Evolutionary conservation across 2,329 filamentous ascomycete species (phyloP).

Genomic region (Talaromyces sp.): DNA sequence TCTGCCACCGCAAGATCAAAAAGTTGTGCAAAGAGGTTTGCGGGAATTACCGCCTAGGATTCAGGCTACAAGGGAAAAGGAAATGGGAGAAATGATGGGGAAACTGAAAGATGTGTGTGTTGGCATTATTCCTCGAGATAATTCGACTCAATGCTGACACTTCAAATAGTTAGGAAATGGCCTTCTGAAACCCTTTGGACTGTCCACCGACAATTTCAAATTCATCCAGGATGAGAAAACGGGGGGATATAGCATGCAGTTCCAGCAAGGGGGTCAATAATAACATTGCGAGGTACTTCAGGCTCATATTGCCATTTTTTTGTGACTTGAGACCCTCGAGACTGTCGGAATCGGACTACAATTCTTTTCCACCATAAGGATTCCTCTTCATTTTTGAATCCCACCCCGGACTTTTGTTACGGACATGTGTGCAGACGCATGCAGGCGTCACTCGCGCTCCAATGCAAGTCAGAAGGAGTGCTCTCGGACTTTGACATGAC

Average conservation of each 20-base stretch:
- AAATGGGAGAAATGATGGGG: constrained; percentile 96
- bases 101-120: constrained; percentile 73
- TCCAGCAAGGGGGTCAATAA: constrained; percentile 39
- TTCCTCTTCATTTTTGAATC: neutral
- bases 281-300: neutral
- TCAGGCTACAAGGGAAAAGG: constrained; percentile 74
- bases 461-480: neutral
- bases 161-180: constrained; percentile 69
- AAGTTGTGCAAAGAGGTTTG: constrained; percentile 63
- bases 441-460: neutral
- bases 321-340: neutral
- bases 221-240: constrained; percentile 86
- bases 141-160: neutral
- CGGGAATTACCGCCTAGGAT: constrained; percentile 60
- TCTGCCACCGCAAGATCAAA: constrained; percentile 61
- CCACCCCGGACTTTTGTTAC: neutral
- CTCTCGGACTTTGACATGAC: neutral
- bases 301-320: no score
- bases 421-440: neutral
- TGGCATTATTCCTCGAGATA: neutral
- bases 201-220: constrained; percentile 91
- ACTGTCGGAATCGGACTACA: neutral
- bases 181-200: constrained; percentile 83
- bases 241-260: constrained; percentile 93
- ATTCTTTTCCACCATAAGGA: neutral